These are phyloP conservation scores for Orychophragmus violaceus DNA, from an alignment of 345 rosid species.

Conservation along the genomic window DNA sequence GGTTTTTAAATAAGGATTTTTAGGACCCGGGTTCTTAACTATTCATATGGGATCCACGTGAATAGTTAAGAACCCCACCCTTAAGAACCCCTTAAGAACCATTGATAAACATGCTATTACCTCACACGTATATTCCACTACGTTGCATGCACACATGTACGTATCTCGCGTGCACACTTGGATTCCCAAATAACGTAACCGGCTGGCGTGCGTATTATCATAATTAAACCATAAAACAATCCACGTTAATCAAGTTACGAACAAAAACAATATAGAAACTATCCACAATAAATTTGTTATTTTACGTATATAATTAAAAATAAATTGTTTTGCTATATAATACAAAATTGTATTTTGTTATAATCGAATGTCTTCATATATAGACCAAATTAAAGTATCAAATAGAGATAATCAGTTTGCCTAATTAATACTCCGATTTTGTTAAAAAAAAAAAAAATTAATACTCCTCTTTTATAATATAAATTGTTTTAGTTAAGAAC, in stretches of 20 bases:
- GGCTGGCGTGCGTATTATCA: neutral
- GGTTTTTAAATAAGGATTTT: too few relatives aligned
- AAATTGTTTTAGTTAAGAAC: too few relatives aligned
- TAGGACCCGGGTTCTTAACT: too few relatives aligned
- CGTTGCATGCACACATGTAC: conserved; percentile 7
- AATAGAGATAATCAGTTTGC: neutral
- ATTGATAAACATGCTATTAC: too few relatives aligned
- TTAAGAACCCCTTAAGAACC: too few relatives aligned
- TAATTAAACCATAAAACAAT: neutral
- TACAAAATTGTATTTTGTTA: neutral
- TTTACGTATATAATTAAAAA: neutral
- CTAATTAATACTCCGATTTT: too few relatives aligned
- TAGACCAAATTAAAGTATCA: neutral
- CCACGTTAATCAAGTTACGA: neutral
- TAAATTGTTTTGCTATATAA: neutral
- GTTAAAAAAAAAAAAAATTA: too few relatives aligned
- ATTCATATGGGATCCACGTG: too few relatives aligned
- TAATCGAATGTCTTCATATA: neutral
- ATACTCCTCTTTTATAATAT: too few relatives aligned
- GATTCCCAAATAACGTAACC: neutral
- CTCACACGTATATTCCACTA: conserved; percentile 12
- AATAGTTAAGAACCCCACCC: too few relatives aligned
- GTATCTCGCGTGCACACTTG: neutral
- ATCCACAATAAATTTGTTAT: neutral
- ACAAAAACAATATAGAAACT: neutral